These are phyloP conservation scores for Colletotrichum costaricense DNA, from an alignment of 2,329 filamentous ascomycete genomes.

Conservation along the genomic window DNA sequence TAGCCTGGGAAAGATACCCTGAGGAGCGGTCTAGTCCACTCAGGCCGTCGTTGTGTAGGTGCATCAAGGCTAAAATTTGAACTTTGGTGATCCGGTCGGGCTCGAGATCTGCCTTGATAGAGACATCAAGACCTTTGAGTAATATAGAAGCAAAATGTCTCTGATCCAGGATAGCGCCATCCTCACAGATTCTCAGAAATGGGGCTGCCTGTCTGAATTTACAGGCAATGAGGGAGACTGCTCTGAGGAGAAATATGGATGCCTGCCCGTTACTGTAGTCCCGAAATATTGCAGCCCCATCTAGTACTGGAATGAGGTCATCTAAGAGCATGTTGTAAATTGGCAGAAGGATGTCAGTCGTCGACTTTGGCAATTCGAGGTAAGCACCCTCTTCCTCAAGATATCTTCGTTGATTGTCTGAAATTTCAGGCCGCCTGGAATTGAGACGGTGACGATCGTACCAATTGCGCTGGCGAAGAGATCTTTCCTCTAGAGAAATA, in stretches of 20 bases:
- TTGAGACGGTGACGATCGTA: conserved; percentile 33
- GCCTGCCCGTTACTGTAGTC: conserved; percentile 37
- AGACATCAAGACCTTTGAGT: conserved; percentile 39
- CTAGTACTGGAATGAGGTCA: conserved; percentile 36
- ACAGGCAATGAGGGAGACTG: conserved; percentile 41
- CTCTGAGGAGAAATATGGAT: conserved; percentile 38
- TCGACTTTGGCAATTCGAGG: conserved; percentile 31
- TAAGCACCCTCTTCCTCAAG: conserved; percentile 36
- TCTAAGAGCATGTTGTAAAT: conserved; percentile 35
- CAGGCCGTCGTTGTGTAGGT: conserved; percentile 40
- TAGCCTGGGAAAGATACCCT: conserved; percentile 39
- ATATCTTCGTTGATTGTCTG: conserved; percentile 29
- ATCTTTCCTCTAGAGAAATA: background rate
- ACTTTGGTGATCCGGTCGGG: conserved; percentile 39
- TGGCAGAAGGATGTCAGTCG: conserved; percentile 33
- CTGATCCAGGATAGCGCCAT: conserved; percentile 33
- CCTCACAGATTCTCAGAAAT: conserved; percentile 36
- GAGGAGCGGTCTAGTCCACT: conserved; percentile 40
- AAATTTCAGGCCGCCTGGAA: background rate
- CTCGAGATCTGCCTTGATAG: conserved; percentile 41
- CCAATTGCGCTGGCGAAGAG: conserved; percentile 30
- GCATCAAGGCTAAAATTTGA: conserved; percentile 41
- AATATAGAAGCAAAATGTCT: conserved; percentile 37
- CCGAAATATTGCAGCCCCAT: conserved; percentile 32
- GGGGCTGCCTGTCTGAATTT: conserved; percentile 40